Evolutionary conservation across 306 rosid species (phyloP), one percentile per base, ranked within the genome.

Genomic region (Vigna hirtella): DNA sequence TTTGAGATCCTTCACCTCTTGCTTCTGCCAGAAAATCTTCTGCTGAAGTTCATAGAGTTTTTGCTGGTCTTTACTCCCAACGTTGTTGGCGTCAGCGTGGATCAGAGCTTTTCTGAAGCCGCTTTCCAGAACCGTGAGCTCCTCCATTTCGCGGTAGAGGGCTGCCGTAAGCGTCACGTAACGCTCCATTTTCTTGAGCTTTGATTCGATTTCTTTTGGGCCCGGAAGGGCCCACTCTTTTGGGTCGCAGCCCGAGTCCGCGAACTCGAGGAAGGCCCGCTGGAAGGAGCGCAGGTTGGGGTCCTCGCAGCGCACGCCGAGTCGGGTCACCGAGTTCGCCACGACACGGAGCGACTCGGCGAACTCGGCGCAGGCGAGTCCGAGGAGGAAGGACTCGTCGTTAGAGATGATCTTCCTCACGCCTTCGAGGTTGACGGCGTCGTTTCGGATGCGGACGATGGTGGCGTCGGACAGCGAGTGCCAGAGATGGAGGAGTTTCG

Each of bases 401-500:
- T 86, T 82, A 20, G 99, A 96, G 80, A 96, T 84, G 51, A 96
- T 86, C 59, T 96, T 96, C 13, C 85, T 83, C 24, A 93, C 90
- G 0, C 99, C 98, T 40, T 96, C 90, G 7, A 90, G 93, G 0
- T 92, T 85, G 48, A 91, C 70, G 17, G 90, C 85, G 69, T 91
- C 90, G 88, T 86, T 84, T 4, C 91, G 90, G 58, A 94, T 89
- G 17, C 97, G 93, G 28, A 75, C 30, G 63, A 88, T 77, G 80
- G 84, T 80, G 26, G 86, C 63, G 69, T 93, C 97, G 24, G 94
- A 89, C n/a, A 95, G 91, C 9, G 93, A 86, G 13, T 87, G 93
- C 83, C 86, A 90, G 5, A 95, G 89, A 70, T 93, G 98, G 81
- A 93, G 88, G 47, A 95, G 98, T 89, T 95, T 95, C 0, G 97